Base-by-base conservation (phyloP, 352 stramenopile species). In the Phytophthora crassamura region DNA sequence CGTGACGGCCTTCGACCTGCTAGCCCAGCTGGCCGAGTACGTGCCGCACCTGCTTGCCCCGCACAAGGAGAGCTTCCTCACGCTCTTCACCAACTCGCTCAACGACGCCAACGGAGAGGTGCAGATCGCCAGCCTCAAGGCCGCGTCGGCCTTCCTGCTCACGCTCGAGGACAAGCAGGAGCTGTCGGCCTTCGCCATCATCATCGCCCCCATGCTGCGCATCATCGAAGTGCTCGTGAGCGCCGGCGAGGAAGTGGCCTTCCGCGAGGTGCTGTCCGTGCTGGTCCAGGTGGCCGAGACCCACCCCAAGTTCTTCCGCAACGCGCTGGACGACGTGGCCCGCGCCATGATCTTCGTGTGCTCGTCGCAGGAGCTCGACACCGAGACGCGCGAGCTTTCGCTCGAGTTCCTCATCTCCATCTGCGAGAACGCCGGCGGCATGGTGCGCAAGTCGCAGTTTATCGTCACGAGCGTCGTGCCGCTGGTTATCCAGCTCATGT, bases 241-340 rank as follows among this genome's bases (percentile, higher is more conserved):
- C 39, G 47, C 56, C 8, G 74, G 74, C 11, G 88, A 95, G 55
- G 86, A 95, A 50, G 60, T 72, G 1, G 78, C 71, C 9, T 85
- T 93, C 56, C 86, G 88, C 39, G 84, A 93, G 34, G 79, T 94
- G 38, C 71, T 95, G 12, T 81, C 83, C 16, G 69, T 77, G 50
- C 77, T 95, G 32, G 75, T 95, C 49, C 80, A 90, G 69, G 73
- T 95, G 7, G 80, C 85, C 0, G 88, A 91, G 54, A 69, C 88
- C 43, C 88, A 95, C 64, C 84, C 88, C 15, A 91, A 86, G 56
- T 93, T 95, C 71, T 93, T 95, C 70, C 80, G 83, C 67, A 73
- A 75, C 47, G 66, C 81, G 46, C 65, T 94, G 51, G 84, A 91
- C 53, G 79, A 88, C 47, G 77, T 93, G 32, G 78, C 75, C 18